Base-by-base conservation (phyloP, 192 early-diverging fungal species). In the Coemansia sp. region DNA sequence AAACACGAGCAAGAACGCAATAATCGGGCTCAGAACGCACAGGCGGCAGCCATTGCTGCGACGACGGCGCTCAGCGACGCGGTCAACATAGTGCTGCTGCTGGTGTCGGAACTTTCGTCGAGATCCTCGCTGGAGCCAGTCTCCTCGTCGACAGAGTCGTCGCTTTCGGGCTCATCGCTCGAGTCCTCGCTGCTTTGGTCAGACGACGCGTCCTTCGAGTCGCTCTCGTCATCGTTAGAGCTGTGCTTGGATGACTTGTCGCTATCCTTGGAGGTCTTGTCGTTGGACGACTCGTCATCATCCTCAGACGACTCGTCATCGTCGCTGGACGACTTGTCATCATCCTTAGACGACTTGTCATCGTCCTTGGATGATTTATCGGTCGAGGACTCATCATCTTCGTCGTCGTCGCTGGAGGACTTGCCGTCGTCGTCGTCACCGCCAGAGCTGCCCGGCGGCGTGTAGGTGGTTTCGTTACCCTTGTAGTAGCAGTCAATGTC, bases 391-490 rank as follows among this genome's bases (percentile, higher is more conserved):
- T 35, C 32, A 35, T 35, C 32, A 0, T 35, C 32, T 7, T 35
- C 32, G 8, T 35, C 32, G 7, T 35, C 9, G 32, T 35, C 32
- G 32, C 7, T 35, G 32, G 32, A 35, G 32, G 32, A 35, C 32
- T 35, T 35, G 32, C 9, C 32, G 32, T 35, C 32, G 32, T 35
- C 32, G 32, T 35, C 26, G 26, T 27, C 32, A 58, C 45, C 11
- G 56, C 50, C 65, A 84, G 87, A 57, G 54, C 65, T 61, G 29
- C 61, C 61, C n/a, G 71, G 70, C 26, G 65, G 65, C 56, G 62
- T 66, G 77, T 82, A 78, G 13, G 79, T 66, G 26, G 64, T 74
- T n/a, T 84, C 77, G 62, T 88, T 85, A 11, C 81, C 71, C 50
- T 83, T 83, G 32, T 59, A 74, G 64, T 64, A 72, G 64, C 86